Percentiles rank a stretch among this genome's conserved stretches.
These are phyloP conservation scores for Blumeria graminis DNA, from an alignment of 2,329 filamentous ascomycete species.

Conservation along the genomic window DNA sequence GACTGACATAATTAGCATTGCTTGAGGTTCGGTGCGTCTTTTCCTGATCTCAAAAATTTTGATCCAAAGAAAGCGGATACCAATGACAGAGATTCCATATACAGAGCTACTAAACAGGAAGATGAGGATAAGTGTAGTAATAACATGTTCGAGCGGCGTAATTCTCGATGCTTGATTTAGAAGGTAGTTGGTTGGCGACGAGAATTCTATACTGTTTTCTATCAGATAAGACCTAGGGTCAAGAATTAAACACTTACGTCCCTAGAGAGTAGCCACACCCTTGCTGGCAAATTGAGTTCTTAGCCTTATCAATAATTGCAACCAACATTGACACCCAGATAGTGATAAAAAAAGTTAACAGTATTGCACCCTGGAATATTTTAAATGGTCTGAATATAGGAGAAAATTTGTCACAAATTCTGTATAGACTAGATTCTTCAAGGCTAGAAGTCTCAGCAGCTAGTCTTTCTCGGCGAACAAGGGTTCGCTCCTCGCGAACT, in stretches of 20 bases:
- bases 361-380: constrained; percentile 56
- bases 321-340: constrained; percentile 86
- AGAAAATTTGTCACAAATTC: constrained; percentile 54
- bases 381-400: constrained; percentile 73
- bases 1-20: constrained; percentile 71
- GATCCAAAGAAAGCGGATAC: constrained; percentile 92
- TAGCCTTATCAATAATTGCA: constrained; percentile 86
- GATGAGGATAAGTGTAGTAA: constrained; percentile 65
- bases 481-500: constrained; percentile 70
- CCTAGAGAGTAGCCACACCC: constrained; percentile 83
- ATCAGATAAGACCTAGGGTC: background rate
- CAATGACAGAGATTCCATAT: constrained; percentile 61
- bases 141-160: constrained; percentile 78
- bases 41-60: constrained; percentile 76
- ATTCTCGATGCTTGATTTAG: constrained; percentile 57
- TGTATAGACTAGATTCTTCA: constrained; percentile 49
- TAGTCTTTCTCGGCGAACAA: constrained; percentile 70
- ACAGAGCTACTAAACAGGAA: constrained; percentile 79
- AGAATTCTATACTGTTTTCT: constrained; percentile 48
- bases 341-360: constrained; percentile 50
- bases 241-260: constrained; percentile 11
- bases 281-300: constrained; percentile 77
- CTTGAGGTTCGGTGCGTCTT: constrained; percentile 75
- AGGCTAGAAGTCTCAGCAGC: constrained; percentile 63
- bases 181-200: constrained; percentile 85